These are phyloP conservation scores for Parastagonospora nodorum DNA, from an alignment of 2,329 filamentous ascomycete species.

Conservation along the genomic window DNA sequence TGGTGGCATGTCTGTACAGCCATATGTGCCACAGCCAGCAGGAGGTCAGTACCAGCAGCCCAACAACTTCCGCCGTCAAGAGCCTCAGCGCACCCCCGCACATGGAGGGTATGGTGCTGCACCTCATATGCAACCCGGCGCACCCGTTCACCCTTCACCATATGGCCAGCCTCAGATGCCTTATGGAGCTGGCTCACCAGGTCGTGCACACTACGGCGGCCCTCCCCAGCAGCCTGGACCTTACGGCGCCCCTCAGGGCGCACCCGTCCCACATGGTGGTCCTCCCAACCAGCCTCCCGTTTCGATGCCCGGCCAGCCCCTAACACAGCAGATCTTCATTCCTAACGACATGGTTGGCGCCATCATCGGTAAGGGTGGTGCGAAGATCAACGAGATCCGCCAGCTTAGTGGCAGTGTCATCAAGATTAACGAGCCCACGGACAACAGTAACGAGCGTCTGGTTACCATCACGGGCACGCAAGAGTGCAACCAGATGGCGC, in stretches of 20 bases:
- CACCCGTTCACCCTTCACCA: constrained; percentile 51
- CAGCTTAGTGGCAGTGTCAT: constrained; percentile 97
- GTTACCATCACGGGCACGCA: constrained; percentile 98
- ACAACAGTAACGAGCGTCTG: constrained; percentile 96
- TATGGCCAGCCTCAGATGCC: constrained; percentile 69
- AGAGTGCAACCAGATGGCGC: constrained; percentile 99
- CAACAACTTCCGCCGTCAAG: constrained; percentile 78
- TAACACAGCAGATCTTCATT: constrained; percentile 98
- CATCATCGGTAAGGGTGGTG: constrained; percentile 97
- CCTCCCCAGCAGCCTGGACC: constrained; percentile 71
- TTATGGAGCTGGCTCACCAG: constrained; percentile 75
- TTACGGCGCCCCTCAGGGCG: constrained; percentile 63
- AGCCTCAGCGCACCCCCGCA: constrained; percentile 73
- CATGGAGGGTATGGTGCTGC: constrained; percentile 65
- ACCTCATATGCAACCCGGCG: constrained; percentile 78
- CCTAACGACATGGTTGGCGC: constrained; percentile 99
- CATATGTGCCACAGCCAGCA: constrained; percentile 90
- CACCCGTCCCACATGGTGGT: constrained; percentile 64
- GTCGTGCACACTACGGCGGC: constrained; percentile 74
- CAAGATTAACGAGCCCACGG: constrained; percentile 99
- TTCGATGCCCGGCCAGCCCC: constrained; percentile 71
- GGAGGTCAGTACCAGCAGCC: constrained; percentile 92
- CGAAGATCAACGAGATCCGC: constrained; percentile 99
- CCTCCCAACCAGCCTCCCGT: constrained; percentile 71
- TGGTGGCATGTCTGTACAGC: constrained; percentile 98